A percentile compares a stretch with the other conserved stretches of the same genome.
Conservation (phyloP, 1,284 basidiomycete species). For the Neolentinus lepideus region DNA sequence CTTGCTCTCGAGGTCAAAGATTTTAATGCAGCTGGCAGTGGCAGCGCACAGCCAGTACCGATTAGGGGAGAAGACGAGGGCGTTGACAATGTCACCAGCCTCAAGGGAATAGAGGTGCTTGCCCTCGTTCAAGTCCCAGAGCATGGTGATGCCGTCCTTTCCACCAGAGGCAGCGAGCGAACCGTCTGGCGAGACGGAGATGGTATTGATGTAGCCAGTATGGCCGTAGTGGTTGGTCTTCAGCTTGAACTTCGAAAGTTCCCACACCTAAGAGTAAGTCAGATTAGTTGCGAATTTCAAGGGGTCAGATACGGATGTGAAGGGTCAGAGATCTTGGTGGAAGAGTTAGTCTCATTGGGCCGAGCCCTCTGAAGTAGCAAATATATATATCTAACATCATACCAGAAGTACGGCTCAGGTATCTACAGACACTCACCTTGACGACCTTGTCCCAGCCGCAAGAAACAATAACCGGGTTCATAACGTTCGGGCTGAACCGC, state of each 20-base stretch:
- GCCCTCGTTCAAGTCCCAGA: slow-evolving; percentile 99
- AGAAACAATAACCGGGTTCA: slow-evolving; percentile 98
- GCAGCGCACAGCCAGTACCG: slow-evolving; percentile 99
- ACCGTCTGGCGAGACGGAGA: slow-evolving; percentile 98
- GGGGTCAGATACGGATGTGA: not conserved
- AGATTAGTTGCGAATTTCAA: not conserved
- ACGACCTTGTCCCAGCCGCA: slow-evolving; percentile 99
- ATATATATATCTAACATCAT: slow-evolving; percentile 7
- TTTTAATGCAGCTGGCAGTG: slow-evolving; percentile 97
- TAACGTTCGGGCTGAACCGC: slow-evolving; percentile 97
- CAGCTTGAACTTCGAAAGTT: slow-evolving; percentile 99
- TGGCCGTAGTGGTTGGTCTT: slow-evolving; percentile 99
- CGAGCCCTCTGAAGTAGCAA: slow-evolving; percentile 68
- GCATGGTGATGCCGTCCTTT: slow-evolving; percentile 99
- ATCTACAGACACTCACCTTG: slow-evolving; percentile 68
- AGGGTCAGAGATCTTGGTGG: slow-evolving; percentile 83
- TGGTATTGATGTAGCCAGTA: slow-evolving; percentile 98
- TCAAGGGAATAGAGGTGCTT: slow-evolving; percentile 99
- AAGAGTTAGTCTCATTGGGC: slow-evolving; percentile 62
- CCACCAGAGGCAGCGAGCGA: slow-evolving; percentile 99
- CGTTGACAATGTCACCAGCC: slow-evolving; percentile 98
- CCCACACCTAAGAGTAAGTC: slow-evolving; percentile 78
- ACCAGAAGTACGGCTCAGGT: slow-evolving; percentile 9
- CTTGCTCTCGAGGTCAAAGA: slow-evolving; percentile 98
- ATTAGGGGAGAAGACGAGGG: slow-evolving; percentile 99